Evolutionary conservation across 352 stramenopile species (phyloP), one percentile per base, ranked within the genome.

Genomic region (Phytophthora vignae): DNA sequence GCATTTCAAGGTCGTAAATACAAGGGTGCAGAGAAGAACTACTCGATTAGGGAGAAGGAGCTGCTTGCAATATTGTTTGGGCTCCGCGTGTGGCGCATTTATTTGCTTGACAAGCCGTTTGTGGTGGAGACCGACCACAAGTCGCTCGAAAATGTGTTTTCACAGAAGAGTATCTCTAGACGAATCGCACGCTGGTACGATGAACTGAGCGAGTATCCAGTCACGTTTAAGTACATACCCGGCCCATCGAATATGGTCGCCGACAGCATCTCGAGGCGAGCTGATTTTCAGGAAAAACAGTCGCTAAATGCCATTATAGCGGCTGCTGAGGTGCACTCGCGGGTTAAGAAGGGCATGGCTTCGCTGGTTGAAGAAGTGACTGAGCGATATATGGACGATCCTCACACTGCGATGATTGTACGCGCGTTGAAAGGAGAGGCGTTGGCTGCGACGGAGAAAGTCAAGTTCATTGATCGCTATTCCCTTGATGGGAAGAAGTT

Each of bases 1-100:
- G 65, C 57, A 17, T 67, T 72, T 33, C 25, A 48, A 29, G 52
- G 62, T 2, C 52, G 62, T 9, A 48, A 48, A 8, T 40, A 40
- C 12, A 38, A 38, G 31, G 31, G 31, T 8, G 31, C 31, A 12
- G 31, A 38, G 11, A 38, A 10, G 6, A 38, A 38, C 11, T 38
- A 38, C 11, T 38, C 31, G 8, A 38, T 38, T 11, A 8, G 31
- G 8, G 31, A 38, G 31, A 38, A 38, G 11, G 31, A 38, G 31
- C 31, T 10, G 31, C 11, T 38, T 8, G 31, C 31, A 8, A 38
- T 38, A 12, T 38, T 38, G 31, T 38, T 38, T 11, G 31, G 31
- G 10, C 38, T 46, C 17, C 10, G 38, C 22, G 22, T 25, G 22
- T 25, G 22, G 22, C 22, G 22, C 22, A 25, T 25, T 25, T 25